These are phyloP conservation scores for Fagopyrum esculentum DNA, from an alignment of 148 eudicot genomes.

Conservation along the genomic window DNA sequence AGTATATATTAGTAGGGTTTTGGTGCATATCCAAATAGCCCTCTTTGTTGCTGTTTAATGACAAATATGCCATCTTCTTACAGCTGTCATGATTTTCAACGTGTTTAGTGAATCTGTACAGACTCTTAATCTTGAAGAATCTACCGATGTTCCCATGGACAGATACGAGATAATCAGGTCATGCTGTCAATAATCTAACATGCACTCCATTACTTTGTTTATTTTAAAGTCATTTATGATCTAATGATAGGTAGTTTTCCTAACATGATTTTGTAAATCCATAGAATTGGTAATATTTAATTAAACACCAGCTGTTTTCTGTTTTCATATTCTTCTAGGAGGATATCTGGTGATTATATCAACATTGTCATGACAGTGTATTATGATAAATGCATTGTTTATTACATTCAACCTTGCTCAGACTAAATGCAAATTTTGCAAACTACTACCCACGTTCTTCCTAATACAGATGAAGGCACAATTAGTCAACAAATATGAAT, in stretches of 20 bases:
- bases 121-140: background rate
- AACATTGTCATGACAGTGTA: no score
- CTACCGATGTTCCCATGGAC: background rate
- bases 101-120: background rate
- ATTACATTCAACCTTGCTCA: no score
- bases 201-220: background rate
- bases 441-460: no score
- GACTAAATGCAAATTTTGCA: no score
- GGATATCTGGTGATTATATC: no score
- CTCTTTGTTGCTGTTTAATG: background rate
- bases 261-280: background rate
- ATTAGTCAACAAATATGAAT: no score
- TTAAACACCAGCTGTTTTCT: background rate
- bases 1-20: background rate
- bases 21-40: background rate
- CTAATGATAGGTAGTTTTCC: background rate
- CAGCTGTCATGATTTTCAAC: background rate
- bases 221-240: background rate
- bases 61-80: background rate
- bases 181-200: conserved; percentile 5
- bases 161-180: background rate
- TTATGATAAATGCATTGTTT: no score
- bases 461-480: no score
- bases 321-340: background rate
- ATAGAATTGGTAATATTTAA: background rate